phyloP scores from a whole-genome alignment of 2,329 filamentous ascomycete genomes.

The Aspergillus unguis region DNA sequence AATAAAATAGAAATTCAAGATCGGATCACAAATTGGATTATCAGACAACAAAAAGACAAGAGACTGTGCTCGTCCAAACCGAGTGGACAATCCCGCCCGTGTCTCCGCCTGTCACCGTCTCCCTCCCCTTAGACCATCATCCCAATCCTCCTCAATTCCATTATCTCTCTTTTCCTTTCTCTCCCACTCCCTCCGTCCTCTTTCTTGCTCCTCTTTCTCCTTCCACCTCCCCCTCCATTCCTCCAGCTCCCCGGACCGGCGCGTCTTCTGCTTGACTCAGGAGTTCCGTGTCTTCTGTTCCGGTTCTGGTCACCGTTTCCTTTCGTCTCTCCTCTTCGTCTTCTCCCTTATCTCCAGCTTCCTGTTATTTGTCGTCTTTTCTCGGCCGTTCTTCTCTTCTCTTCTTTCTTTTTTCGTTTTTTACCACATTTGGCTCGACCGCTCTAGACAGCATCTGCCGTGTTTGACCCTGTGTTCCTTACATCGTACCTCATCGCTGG shows the following conservation, averaged over 20 bases:
- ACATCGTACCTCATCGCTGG: constrained; percentile 27
- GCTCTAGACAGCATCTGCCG: constrained; percentile 26
- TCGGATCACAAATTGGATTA: too few relatives aligned
- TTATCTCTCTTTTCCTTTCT: constrained; percentile 31
- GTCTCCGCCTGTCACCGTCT: constrained; percentile 23
- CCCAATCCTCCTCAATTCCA: constrained; percentile 17
- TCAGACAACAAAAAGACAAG: not conserved
- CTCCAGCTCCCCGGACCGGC: constrained; percentile 22
- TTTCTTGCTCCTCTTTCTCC: constrained; percentile 21
- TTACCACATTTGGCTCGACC: constrained; percentile 33
- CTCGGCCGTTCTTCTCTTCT: constrained; percentile 10
- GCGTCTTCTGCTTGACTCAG: constrained; percentile 29
- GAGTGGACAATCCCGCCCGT: constrained; percentile 21
- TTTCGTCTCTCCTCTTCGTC: constrained; percentile 17
- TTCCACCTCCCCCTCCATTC: constrained; percentile 15
- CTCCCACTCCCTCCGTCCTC: constrained; percentile 20
- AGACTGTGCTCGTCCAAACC: constrained; percentile 15
- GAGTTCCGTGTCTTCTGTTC: constrained; percentile 26
- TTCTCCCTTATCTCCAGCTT: constrained; percentile 12
- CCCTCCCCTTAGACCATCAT: constrained; percentile 18
- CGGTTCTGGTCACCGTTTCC: constrained; percentile 25
- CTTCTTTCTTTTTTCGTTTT: constrained; percentile 10
- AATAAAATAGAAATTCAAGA: not conserved
- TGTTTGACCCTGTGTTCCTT: constrained; percentile 27
- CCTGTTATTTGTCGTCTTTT: constrained; percentile 14